phyloP scores from a whole-genome alignment of 2,329 filamentous ascomycete genomes.

The Cladophialophora carrionii region DNA sequence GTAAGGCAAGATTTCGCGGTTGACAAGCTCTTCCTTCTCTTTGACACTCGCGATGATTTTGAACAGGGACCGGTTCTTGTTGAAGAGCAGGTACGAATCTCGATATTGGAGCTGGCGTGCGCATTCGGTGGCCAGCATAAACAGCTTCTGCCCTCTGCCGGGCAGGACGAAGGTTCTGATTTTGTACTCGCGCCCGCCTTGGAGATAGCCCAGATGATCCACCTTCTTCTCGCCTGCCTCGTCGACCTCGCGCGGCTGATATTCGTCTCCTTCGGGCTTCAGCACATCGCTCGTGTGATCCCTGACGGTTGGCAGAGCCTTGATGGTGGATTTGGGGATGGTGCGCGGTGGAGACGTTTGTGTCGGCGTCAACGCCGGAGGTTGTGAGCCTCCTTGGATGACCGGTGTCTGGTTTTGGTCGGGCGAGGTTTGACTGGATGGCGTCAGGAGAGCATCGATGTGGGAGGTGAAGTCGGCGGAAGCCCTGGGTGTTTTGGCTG shows the following conservation, averaged over 20 bases:
- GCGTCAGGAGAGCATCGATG: slow-evolving; percentile 40
- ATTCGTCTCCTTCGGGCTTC: slow-evolving; percentile 86
- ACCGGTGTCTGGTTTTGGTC: slow-evolving; percentile 47
- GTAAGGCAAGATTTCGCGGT: slow-evolving; percentile 93
- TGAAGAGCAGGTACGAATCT: slow-evolving; percentile 97
- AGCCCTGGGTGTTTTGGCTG: slow-evolving; percentile 53
- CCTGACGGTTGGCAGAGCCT: slow-evolving; percentile 90
- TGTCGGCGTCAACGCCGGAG: slow-evolving; percentile 52
- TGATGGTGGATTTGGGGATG: slow-evolving; percentile 65
- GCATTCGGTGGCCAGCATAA: slow-evolving; percentile 98
- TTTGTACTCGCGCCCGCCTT: slow-evolving; percentile 83
- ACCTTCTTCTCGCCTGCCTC: slow-evolving; percentile 95
- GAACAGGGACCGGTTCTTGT: slow-evolving; percentile 94
- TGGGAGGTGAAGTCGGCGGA: slow-evolving; percentile 42
- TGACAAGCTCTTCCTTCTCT: slow-evolving; percentile 95
- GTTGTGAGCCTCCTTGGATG: slow-evolving; percentile 34
- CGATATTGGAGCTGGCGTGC: slow-evolving; percentile 90
- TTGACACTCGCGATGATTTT: slow-evolving; percentile 97
- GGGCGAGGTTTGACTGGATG: slow-evolving; percentile 40
- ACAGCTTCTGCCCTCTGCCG: slow-evolving; percentile 86
- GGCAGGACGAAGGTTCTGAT: slow-evolving; percentile 93
- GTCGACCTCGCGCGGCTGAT: slow-evolving; percentile 89
- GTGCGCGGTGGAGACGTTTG: slow-evolving; percentile 60
- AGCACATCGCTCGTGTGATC: slow-evolving; percentile 98
- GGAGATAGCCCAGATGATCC: slow-evolving; percentile 75